phyloP scores from a whole-genome alignment of 495 filamentous ascomycete genomes.

The Hyaloscypha variabilis region DNA sequence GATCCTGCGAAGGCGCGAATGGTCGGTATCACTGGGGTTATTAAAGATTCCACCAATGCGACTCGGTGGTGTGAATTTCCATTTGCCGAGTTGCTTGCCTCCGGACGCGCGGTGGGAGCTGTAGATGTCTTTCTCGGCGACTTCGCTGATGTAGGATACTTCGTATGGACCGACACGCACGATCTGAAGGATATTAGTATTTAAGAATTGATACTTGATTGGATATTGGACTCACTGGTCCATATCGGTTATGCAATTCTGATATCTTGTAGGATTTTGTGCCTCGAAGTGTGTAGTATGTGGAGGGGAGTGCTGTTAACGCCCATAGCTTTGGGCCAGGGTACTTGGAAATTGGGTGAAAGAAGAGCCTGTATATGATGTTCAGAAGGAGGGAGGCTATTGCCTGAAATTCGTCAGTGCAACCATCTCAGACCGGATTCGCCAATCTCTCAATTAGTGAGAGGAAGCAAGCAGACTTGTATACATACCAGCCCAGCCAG shows the following conservation, averaged over 20 bases:
- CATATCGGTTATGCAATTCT: constrained; percentile 39
- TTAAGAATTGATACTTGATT: too few species aligned
- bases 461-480: too few species aligned
- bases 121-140: constrained; percentile 35
- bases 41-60: not conserved
- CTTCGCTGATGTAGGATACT: constrained; percentile 54
- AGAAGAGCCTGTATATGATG: constrained; percentile 27
- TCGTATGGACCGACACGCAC: constrained; percentile 59
- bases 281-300: not conserved
- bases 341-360: constrained; percentile 46
- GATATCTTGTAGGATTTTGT: not conserved
- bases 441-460: too few species aligned
- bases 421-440: too few species aligned
- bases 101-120: not conserved
- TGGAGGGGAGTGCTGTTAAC: constrained; percentile 21
- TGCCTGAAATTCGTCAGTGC: too few species aligned
- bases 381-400: not conserved
- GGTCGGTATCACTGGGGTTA: not conserved
- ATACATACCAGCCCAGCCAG: too few species aligned
- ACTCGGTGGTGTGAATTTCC: not conserved
- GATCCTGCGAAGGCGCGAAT: constrained; percentile 46
- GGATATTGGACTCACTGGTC: constrained; percentile 6
- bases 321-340: constrained; percentile 51
- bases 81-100: not conserved
- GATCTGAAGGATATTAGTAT: constrained; percentile 30